Percentiles rank a stretch among this genome's conserved stretches.
These are phyloP conservation scores for Leishmania lainsoni DNA, from an alignment of 208 protist species.

Conservation along the genomic window DNA sequence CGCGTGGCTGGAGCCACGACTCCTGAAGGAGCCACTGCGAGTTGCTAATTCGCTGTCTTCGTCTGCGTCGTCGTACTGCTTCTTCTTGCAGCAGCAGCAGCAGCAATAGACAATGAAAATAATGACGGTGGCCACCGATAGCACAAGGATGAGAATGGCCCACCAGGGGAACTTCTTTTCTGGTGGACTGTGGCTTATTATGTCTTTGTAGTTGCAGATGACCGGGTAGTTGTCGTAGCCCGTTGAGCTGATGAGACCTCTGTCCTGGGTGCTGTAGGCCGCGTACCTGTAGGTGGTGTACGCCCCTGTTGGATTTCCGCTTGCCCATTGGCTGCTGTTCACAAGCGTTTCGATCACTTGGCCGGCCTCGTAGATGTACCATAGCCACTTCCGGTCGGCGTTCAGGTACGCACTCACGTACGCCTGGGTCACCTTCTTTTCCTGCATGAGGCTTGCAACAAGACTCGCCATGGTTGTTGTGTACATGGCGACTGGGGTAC, in stretches of 20 bases:
- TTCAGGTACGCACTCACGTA: slow-evolving; percentile 20
- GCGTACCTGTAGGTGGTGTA: slow-evolving; percentile 6
- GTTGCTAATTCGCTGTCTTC: slow-evolving; percentile 4
- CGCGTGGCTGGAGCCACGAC: neutral
- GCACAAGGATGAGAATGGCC: slow-evolving; percentile 21
- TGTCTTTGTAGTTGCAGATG: neutral
- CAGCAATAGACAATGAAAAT: slow-evolving; percentile 7
- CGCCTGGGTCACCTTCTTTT: neutral
- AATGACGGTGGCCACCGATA: slow-evolving; percentile 3
- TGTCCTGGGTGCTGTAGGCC: slow-evolving; percentile 9
- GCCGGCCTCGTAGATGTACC: neutral
- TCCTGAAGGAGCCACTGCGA: slow-evolving; percentile 17
- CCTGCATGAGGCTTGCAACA: neutral
- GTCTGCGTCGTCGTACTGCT: neutral
- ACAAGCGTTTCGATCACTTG: neutral
- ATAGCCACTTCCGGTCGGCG: slow-evolving; percentile 6
- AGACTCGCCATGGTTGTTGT: neutral
- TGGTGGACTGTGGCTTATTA: neutral
- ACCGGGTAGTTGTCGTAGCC: slow-evolving; percentile 4
- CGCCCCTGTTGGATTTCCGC: slow-evolving; percentile 10
- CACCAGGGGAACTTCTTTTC: slow-evolving; percentile 17
- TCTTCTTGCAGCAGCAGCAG: slow-evolving; percentile 23
- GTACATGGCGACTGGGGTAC: slow-evolving; percentile 3
- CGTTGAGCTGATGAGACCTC: slow-evolving; percentile 13
- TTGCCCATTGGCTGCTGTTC: slow-evolving; percentile 4